Evolutionary conservation across 306 rosid species (phyloP).

Genomic region (Fragaria iinumae): DNA sequence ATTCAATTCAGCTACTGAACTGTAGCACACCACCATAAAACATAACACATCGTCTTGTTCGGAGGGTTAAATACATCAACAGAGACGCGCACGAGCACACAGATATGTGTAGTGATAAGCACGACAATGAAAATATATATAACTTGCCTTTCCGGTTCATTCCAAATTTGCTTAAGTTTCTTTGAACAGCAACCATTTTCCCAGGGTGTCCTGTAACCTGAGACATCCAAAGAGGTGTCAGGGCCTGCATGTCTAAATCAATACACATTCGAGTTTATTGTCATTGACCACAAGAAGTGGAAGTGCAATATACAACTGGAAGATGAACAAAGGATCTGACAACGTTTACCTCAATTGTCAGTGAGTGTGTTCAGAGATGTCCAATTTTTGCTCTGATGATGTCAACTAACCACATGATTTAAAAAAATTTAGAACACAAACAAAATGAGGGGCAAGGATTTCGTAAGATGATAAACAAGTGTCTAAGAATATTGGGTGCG

Average conservation of each 20-base stretch:
- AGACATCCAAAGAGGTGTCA: constrained; percentile 12
- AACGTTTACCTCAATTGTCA: constrained; percentile 51
- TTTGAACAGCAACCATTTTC: constrained; percentile 49
- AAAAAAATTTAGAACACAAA: constrained; percentile 22
- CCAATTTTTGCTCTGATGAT: constrained; percentile 58
- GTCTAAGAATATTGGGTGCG: not conserved
- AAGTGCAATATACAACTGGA: not conserved
- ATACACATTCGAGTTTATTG: constrained; percentile 5
- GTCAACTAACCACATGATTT: constrained; percentile 61
- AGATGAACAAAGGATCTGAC: not conserved
- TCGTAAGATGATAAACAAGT: constrained; percentile 19
- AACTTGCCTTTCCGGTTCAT: constrained; percentile 57
- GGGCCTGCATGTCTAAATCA: not conserved
- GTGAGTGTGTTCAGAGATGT: constrained; percentile 40
- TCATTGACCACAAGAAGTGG: not conserved
- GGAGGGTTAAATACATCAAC: not conserved
- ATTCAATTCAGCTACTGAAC: not conserved
- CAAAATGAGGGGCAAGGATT: not conserved
- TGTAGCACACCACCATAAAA: not conserved
- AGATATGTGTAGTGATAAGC: not conserved
- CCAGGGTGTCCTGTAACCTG: constrained; percentile 68
- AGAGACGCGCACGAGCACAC: not conserved
- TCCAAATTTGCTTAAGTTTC: constrained; percentile 54
- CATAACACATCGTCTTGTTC: not conserved
- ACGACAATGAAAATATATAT: not conserved